phyloP scores from a whole-genome alignment of 2,329 filamentous ascomycete genomes.

The Colletotrichum incanum region DNA sequence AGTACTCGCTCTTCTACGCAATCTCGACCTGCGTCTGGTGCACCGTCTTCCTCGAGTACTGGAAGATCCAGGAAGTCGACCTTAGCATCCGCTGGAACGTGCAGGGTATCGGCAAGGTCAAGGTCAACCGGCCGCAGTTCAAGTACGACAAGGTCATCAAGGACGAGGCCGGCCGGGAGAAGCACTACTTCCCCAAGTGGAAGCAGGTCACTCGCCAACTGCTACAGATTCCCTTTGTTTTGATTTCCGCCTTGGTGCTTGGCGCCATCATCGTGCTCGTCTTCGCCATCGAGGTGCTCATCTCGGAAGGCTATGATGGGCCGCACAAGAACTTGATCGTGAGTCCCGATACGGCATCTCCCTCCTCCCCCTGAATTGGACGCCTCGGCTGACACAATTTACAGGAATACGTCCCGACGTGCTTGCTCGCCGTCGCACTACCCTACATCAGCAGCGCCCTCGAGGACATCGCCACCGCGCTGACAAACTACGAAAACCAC shows the following conservation, averaged over 20 bases:
- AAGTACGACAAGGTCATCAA: slow-evolving; percentile 72
- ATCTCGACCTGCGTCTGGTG: slow-evolving; percentile 79
- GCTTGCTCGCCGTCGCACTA: slow-evolving; percentile 77
- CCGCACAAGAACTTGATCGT: slow-evolving; percentile 77
- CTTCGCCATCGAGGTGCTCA: slow-evolving; percentile 82
- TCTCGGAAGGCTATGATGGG: slow-evolving; percentile 81
- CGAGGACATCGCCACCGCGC: slow-evolving; percentile 72
- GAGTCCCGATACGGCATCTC: slow-evolving; percentile 45
- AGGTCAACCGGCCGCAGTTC: slow-evolving; percentile 77
- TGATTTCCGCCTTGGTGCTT: slow-evolving; percentile 71
- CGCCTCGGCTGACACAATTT: background rate
- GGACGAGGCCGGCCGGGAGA: slow-evolving; percentile 75
- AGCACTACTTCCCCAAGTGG: slow-evolving; percentile 74
- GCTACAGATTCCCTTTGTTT: slow-evolving; percentile 78
- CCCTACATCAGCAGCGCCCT: slow-evolving; percentile 77
- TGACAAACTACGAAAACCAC: slow-evolving; percentile 84
- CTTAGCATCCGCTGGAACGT: slow-evolving; percentile 82
- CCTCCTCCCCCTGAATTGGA: background rate
- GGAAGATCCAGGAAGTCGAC: slow-evolving; percentile 83
- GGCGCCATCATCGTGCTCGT: slow-evolving; percentile 78
- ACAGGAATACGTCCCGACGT: slow-evolving; percentile 80
- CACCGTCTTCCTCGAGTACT: slow-evolving; percentile 83
- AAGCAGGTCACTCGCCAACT: slow-evolving; percentile 78
- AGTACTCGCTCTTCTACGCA: slow-evolving; percentile 80
- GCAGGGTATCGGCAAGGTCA: slow-evolving; percentile 76